Base-by-base conservation (phyloP, 371 early-diverging fungal species). In the Conidiobolus incongruus region DNA sequence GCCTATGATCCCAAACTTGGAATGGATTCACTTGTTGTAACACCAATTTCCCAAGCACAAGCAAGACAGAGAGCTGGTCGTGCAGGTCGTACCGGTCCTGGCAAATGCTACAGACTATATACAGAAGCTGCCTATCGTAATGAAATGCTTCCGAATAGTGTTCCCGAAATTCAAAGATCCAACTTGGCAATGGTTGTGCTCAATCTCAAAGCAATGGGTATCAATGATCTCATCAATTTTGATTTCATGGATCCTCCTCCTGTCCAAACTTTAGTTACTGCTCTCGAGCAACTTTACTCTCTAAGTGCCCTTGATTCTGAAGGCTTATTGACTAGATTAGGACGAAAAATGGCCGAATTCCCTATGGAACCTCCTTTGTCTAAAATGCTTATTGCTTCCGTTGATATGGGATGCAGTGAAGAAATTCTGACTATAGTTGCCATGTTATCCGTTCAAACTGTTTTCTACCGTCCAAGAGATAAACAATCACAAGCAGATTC, bases 231-330 rank as follows among this genome's bases (percentile, higher is more conserved):
- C 47, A 53, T 92, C 22, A 76, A 83, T 38, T 97, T 97, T 60
- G 93, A 88, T 41, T 94, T 97, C 52, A 93, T 98, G 91, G 96
- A 70, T 40, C 90, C 93, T 2, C 98, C 98, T 19, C 86, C 94
- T 0, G 75, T 81, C 7, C 77, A 83, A 49, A 90, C 91, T 10
- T 61, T 95, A 44, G 66, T 92, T 39, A 80, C 86, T n/a, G 88
- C 97, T 0, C 59, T 96, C 53, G 92, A 92, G 54, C 74, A 77
- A 35, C 66, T 98, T 28, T 89, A 78, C 59, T 83, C 87, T 39
- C 68, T 99, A 1, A 86, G 89, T 12, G 97, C 97, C 0, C 54
- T 99, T 45, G 94, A 97, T 50, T 72, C 75, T 39, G 93, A 94
- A 54, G 93, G 93, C 4, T 51, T 91, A 30, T 56, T 96, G 51